These are phyloP conservation scores for Geotrichum siamense DNA, from an alignment of 1,139 yeast genomes.

Conservation along the genomic window DNA sequence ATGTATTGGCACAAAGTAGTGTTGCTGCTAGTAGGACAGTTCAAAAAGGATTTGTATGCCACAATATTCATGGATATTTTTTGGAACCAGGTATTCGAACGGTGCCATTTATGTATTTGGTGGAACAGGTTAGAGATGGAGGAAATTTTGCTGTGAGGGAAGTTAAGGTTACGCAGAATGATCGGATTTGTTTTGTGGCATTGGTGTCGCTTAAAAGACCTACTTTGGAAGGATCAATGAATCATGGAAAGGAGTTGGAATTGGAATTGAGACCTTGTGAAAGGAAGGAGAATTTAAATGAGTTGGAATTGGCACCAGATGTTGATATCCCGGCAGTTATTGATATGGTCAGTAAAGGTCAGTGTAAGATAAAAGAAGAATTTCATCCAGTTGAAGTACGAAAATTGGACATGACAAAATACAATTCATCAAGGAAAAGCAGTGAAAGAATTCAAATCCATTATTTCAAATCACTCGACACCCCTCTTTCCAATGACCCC, in stretches of 20 bases:
- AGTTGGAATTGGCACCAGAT: conserved; percentile 29
- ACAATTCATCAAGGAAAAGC: conserved; percentile 21
- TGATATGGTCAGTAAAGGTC: conserved; percentile 21
- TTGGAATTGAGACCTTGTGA: conserved; percentile 15
- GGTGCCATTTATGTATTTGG: conserved; percentile 30
- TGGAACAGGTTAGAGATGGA: conserved; percentile 30
- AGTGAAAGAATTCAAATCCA: conserved; percentile 29
- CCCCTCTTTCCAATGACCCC: conserved; percentile 22
- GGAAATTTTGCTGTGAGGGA: conserved; percentile 27
- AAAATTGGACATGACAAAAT: conserved; percentile 25
- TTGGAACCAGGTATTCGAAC: conserved; percentile 29
- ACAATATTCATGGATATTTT: conserved; percentile 31
- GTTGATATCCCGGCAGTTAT: conserved; percentile 27
- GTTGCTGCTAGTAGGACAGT: conserved; percentile 29
- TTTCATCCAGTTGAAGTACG: conserved; percentile 32
- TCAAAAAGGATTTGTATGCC: conserved; percentile 24
- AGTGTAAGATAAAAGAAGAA: conserved; percentile 18
- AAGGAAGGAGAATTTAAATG: conserved; percentile 11
- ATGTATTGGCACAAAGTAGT: conserved; percentile 30
- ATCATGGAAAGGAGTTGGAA: conserved; percentile 25
- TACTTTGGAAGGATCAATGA: conserved; percentile 20
- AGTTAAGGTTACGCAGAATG: conserved; percentile 29
- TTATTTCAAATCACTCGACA: conserved; percentile 25
- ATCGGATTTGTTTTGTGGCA: conserved; percentile 26
- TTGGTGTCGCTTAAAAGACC: conserved; percentile 29